These are phyloP conservation scores for Croton laevigatus DNA, from an alignment of 441 rosid species.

Conservation along the genomic window DNA sequence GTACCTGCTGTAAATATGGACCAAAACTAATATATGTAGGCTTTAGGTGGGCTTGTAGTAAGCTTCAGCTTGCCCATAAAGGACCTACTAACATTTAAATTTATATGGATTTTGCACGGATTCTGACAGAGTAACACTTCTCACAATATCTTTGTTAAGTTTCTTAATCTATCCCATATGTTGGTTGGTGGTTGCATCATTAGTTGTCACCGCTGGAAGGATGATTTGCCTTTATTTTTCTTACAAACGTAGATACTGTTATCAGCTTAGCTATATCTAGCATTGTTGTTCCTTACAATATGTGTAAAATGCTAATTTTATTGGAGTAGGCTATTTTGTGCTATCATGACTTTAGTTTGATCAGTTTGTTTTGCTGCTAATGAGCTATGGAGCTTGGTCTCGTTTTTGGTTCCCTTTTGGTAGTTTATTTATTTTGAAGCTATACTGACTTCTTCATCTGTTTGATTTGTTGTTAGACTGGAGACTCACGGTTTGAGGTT, in stretches of 20 bases:
- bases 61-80: constrained; percentile 48
- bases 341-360: neutral
- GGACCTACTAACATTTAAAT: constrained; percentile 44
- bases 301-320: neutral
- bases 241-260: neutral
- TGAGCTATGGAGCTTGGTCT: neutral
- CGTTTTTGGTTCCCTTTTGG: neutral
- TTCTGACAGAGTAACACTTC: neutral
- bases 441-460: constrained; percentile 14
- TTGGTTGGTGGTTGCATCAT: neutral
- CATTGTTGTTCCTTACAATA: too few species aligned
- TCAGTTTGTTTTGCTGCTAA: neutral
- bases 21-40: constrained; percentile 48
- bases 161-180: neutral
- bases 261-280: too few species aligned
- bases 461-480: constrained; percentile 44
- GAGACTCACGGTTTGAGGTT: constrained; percentile 62
- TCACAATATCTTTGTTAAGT: neutral
- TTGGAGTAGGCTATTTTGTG: neutral
- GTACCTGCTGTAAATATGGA: constrained; percentile 74
- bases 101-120: neutral
- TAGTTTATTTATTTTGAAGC: constrained; percentile 7
- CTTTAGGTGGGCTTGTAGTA: constrained; percentile 60
- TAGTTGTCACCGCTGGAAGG: neutral
- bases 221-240: neutral